Evolutionary conservation across 345 rosid species (phyloP).

Genomic region (Lumnitzera racemosa): DNA sequence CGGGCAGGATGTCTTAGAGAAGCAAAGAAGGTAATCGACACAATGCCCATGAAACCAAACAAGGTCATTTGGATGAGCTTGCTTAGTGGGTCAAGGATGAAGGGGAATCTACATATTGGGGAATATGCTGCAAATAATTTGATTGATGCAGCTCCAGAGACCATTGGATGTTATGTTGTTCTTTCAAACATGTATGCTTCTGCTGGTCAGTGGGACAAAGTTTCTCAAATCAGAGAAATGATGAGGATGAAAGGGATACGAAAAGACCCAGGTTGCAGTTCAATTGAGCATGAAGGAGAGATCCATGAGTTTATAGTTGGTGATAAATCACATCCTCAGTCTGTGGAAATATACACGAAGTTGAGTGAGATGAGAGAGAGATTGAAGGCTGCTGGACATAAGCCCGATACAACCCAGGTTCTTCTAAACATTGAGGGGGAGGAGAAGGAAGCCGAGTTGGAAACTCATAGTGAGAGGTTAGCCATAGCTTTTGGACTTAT

Average conservation of each 20-base stretch:
- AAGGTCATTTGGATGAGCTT: conserved; percentile 58
- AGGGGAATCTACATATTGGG: conserved; percentile 35
- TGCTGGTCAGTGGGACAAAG: conserved; percentile 48
- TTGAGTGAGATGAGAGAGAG: conserved; percentile 38
- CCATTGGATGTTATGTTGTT: conserved; percentile 43
- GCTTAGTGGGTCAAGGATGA: conserved; percentile 44
- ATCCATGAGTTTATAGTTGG: conserved; percentile 38
- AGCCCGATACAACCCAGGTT: conserved; percentile 41
- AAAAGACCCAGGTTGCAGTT: conserved; percentile 46
- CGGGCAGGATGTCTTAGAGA: conserved; percentile 51
- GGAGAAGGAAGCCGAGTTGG: conserved; percentile 31
- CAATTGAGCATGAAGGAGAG: conserved; percentile 30
- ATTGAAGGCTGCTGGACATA: conserved; percentile 35
- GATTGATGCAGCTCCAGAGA: conserved; percentile 41
- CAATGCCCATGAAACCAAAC: conserved; percentile 54
- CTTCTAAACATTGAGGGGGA: conserved; percentile 31
- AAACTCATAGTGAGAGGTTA: conserved; percentile 49
- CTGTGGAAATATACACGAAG: conserved; percentile 25
- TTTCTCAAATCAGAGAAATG: conserved; percentile 38
- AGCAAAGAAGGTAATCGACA: conserved; percentile 39
- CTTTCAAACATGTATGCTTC: conserved; percentile 61
- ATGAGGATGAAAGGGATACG: conserved; percentile 40
- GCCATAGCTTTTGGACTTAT: conserved; percentile 51
- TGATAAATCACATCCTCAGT: conserved; percentile 36
- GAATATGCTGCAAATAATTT: conserved; percentile 48